phyloP scores from a whole-genome alignment of 768 basidiomycete species.

The Termitomyces sp. region DNA sequence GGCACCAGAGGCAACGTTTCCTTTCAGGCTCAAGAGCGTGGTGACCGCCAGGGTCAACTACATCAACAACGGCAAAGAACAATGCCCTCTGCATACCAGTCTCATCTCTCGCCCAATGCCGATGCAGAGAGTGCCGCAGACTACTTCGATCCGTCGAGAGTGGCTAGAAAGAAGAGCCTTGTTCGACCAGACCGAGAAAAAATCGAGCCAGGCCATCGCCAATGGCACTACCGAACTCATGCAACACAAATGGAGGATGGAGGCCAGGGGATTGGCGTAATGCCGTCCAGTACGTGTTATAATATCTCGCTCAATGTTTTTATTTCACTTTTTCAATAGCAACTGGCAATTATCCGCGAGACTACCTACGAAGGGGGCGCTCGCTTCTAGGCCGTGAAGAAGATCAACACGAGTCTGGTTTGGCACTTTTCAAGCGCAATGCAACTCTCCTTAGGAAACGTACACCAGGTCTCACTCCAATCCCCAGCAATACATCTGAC shows the following conservation, averaged over 20 bases:
- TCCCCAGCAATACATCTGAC: constrained; percentile 30
- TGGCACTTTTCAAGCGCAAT: constrained; percentile 87
- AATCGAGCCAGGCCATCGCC: constrained; percentile 90
- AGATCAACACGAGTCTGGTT: constrained; percentile 86
- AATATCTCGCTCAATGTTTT: constrained; percentile 19
- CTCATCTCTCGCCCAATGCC: constrained; percentile 22
- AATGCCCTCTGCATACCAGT: constrained; percentile 44
- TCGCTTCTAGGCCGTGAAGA: constrained; percentile 90
- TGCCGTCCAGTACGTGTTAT: constrained; percentile 69
- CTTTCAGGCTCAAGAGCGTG: constrained; percentile 66
- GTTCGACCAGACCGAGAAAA: constrained; percentile 93
- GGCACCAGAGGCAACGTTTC: constrained; percentile 50
- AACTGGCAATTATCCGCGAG: constrained; percentile 75
- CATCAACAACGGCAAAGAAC: constrained; percentile 51
- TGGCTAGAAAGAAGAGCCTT: constrained; percentile 86
- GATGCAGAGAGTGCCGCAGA: constrained; percentile 37
- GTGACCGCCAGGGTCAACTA: constrained; percentile 58
- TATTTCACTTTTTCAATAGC: constrained; percentile 31
- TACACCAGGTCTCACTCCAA: constrained; percentile 35
- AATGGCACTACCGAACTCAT: constrained; percentile 92
- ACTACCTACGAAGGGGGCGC: constrained; percentile 72
- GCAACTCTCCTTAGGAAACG: constrained; percentile 75
- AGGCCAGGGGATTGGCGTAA: constrained; percentile 62
- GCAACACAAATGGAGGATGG: constrained; percentile 76
- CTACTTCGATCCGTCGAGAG: constrained; percentile 43